Evolutionary conservation across 2,329 filamentous ascomycete genomes (phyloP), one percentile per base, ranked within the genome.

Genomic region (Ceratocystis cacaofunesta): DNA sequence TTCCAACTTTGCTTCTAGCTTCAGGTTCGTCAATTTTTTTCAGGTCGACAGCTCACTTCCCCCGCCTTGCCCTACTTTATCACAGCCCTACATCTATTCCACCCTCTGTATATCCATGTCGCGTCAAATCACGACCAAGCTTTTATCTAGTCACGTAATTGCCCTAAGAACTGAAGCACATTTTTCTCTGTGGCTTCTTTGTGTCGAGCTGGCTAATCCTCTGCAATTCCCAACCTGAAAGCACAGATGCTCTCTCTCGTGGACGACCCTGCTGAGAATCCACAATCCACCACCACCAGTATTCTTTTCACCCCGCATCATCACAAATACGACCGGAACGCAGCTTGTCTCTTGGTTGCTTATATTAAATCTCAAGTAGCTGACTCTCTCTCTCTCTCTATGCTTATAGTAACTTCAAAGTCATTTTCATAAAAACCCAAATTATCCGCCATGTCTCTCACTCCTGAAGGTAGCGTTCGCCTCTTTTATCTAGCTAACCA

Each of bases 391-490:
- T 19, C 41, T 65, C 17, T 36, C 19, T 50, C 25, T 19, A 17
- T 62, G 61, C 2, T 17, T 70, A 65, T 68, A 74, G 72, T 48
- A 28, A 52, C 32, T 25, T 36, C 10, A 30, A 57, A 57, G 43
- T 57, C 19, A 70, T 67, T 67, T 69, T 70, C 70, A 55, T 32
- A 52, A 28, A 52, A 5, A 22, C 41, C 66, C 10, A 5, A 48
- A 55, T 30, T 19, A n/a, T 62, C 19, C 48, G 44, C 8, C 52
- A 67, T 67, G 66, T 67, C 66, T 67, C 63, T 67, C 64, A 74
- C 72, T 68, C 76, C 76, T 65, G 76, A 77, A 73, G 75, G 76
- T 77, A 74, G 1, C 69, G 76, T 72, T 25, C 3, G 2, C 12
- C 36, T 32, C 30, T 32, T 32, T 7, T 19, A 19, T 17, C 32